phyloP scores from a whole-genome alignment of 768 basidiomycete species.

The Pisolithus sp. region DNA sequence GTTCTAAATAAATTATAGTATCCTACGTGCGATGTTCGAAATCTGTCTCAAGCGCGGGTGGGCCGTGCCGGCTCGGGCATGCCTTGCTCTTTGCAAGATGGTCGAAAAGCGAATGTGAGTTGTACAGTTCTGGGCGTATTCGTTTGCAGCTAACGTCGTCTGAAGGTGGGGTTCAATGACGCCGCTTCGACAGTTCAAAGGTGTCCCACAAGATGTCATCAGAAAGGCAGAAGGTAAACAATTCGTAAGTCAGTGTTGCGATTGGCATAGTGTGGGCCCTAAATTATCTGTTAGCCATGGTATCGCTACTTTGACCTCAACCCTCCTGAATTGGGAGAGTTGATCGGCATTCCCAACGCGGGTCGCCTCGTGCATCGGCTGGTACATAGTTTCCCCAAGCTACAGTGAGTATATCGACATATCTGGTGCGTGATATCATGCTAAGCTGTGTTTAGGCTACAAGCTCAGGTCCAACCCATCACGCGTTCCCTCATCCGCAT shows the following conservation, averaged over 20 bases:
- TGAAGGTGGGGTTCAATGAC: conserved; percentile 96
- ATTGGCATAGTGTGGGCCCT: neutral
- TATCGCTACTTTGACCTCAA: conserved; percentile 92
- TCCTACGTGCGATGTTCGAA: conserved; percentile 94
- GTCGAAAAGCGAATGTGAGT: conserved; percentile 77
- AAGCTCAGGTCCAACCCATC: conserved; percentile 95
- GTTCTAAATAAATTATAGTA: conserved; percentile 37
- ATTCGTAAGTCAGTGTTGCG: conserved; percentile 55
- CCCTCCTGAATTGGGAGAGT: conserved; percentile 90
- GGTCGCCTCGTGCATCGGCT: conserved; percentile 87
- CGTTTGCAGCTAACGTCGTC: conserved; percentile 1
- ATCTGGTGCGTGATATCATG: neutral
- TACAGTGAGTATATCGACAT: conserved; percentile 51
- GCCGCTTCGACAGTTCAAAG: conserved; percentile 91
- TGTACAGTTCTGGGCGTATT: neutral
- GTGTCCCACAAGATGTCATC: conserved; percentile 78
- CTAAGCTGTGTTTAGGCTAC: conserved; percentile 44
- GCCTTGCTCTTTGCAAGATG: conserved; percentile 95
- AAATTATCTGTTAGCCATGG: conserved; percentile 59
- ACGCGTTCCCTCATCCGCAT: conserved; percentile 89
- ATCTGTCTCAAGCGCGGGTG: conserved; percentile 98
- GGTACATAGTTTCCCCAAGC: conserved; percentile 94
- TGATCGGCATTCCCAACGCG: conserved; percentile 90
- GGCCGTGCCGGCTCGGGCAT: conserved; percentile 89
- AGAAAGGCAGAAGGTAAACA: conserved; percentile 95